phyloP scores from a whole-genome alignment of 108 stramenopile genomes.

The Fistulifera solaris region DNA sequence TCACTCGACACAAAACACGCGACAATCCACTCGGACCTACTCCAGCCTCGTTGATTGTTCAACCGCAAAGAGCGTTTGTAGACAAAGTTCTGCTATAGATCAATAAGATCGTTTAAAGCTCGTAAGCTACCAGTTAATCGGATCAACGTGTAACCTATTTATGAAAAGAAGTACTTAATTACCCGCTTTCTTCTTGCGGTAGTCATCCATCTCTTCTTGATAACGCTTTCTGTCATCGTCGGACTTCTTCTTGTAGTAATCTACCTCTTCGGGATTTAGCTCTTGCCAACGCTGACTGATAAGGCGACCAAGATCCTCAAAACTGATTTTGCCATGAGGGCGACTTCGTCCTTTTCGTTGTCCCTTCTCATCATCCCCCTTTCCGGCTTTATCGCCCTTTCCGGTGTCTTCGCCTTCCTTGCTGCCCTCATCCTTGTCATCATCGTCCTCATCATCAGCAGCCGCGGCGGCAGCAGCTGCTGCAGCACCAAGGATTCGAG shows the following conservation, averaged over 20 bases:
- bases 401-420: not conserved
- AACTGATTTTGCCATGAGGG: conserved; percentile 71
- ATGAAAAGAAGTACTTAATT: too few relatives aligned
- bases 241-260: conserved; percentile 51
- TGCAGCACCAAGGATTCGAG: conserved; percentile 6
- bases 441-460: not conserved
- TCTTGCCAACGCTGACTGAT: conserved; percentile 69
- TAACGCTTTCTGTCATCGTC: conserved; percentile 61
- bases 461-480: not conserved
- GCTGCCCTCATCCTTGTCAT: conserved; percentile 6
- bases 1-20: too few relatives aligned
- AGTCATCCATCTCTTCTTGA: conserved; percentile 33
- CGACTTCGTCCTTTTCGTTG: conserved; percentile 13
- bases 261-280: conserved; percentile 27
- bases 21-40: too few relatives aligned
- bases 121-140: too few relatives aligned
- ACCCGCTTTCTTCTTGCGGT: too few relatives aligned
- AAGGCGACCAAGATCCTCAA: conserved; percentile 59
- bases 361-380: conserved; percentile 12
- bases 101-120: too few relatives aligned
- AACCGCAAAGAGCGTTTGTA: too few relatives aligned
- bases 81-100: too few relatives aligned
- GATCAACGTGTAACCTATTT: too few relatives aligned
- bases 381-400: conserved; percentile 8
- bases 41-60: too few relatives aligned